phyloP scores from a whole-genome alignment of 2,329 filamentous ascomycete genomes.

The Nothopassalora personata region DNA sequence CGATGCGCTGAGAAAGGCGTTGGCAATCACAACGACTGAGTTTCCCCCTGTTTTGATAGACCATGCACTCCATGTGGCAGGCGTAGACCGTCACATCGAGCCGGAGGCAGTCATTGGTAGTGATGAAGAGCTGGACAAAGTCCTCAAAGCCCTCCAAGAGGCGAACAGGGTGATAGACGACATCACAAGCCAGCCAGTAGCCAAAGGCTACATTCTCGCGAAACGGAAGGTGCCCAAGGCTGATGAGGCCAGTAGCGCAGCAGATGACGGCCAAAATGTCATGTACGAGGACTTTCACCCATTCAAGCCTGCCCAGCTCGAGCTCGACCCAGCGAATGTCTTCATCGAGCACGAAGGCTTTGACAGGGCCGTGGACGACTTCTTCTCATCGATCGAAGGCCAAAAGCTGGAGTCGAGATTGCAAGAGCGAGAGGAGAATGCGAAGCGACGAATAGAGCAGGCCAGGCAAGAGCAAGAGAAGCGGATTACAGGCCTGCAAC shows the following conservation, averaged over 20 bases:
- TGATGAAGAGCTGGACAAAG: slow-evolving; percentile 57
- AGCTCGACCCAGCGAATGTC: slow-evolving; percentile 57
- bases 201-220: slow-evolving; percentile 84
- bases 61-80: slow-evolving; percentile 66
- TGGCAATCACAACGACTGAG: slow-evolving; percentile 81
- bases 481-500: slow-evolving; percentile 75
- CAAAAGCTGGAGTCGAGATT: slow-evolving; percentile 83
- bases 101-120: slow-evolving; percentile 66
- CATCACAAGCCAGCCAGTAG: slow-evolving; percentile 59
- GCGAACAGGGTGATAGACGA: slow-evolving; percentile 65
- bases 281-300: slow-evolving; percentile 96
- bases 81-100: slow-evolving; percentile 63
- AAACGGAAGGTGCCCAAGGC: slow-evolving; percentile 40
- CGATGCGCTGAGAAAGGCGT: slow-evolving; percentile 70
- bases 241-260: slow-evolving; percentile 33
- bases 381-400: slow-evolving; percentile 93
- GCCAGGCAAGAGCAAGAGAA: slow-evolving; percentile 78
- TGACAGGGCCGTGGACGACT: slow-evolving; percentile 91
- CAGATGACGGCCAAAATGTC: slow-evolving; percentile 43
- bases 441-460: slow-evolving; percentile 79
- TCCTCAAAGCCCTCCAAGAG: slow-evolving; percentile 64
- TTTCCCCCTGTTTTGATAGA: slow-evolving; percentile 83
- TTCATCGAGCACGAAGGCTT: slow-evolving; percentile 77
- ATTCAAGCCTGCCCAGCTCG: slow-evolving; percentile 77
- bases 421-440: slow-evolving; percentile 72